A percentile compares a stretch with the other conserved stretches of the same genome.
Evolutionary conservation across 805 yeast genomes (phyloP).

Genomic region (Nadsonia fulvescens): DNA sequence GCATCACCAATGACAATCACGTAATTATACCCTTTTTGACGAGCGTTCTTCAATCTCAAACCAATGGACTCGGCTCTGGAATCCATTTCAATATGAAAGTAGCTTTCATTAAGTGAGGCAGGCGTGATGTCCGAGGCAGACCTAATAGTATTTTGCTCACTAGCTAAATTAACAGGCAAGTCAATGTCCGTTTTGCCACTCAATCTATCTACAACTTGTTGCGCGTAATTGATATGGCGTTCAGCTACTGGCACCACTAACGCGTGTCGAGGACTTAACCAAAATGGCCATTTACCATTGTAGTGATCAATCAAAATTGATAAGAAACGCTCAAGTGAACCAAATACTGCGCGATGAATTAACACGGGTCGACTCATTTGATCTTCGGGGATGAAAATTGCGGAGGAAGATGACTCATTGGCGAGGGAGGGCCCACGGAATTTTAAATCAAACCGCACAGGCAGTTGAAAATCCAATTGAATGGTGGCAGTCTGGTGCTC

Average conservation of each 20-base stretch:
- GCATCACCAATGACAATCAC: slow-evolving; percentile 77
- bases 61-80: slow-evolving; percentile 63
- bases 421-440: too few species aligned
- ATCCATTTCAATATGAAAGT: slow-evolving; percentile 64
- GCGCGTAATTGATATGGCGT: slow-evolving; percentile 37
- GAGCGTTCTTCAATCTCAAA: slow-evolving; percentile 61
- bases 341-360: slow-evolving; percentile 91
- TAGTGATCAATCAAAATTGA: slow-evolving; percentile 82
- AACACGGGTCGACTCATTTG: slow-evolving; percentile 48
- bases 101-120: slow-evolving; percentile 37
- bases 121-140: slow-evolving; percentile 21
- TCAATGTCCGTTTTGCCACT: slow-evolving; percentile 10
- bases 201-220: slow-evolving; percentile 27
- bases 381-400: slow-evolving; percentile 1
- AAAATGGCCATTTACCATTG: slow-evolving; percentile 92
- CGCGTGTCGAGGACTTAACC: slow-evolving; percentile 89
- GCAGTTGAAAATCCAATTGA: slow-evolving; percentile 89
- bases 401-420: too few species aligned
- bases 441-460: slow-evolving; percentile 59
- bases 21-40: slow-evolving; percentile 55
- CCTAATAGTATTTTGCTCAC: slow-evolving; percentile 3
- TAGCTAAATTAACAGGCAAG: slow-evolving; percentile 27
- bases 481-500: slow-evolving; percentile 90
- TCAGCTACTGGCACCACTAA: slow-evolving; percentile 55
- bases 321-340: slow-evolving; percentile 82